A percentile compares a stretch with the other conserved stretches of the same genome.
These are phyloP conservation scores for Cercospora berteroae DNA, from an alignment of 2,329 filamentous ascomycete genomes.

Conservation along the genomic window DNA sequence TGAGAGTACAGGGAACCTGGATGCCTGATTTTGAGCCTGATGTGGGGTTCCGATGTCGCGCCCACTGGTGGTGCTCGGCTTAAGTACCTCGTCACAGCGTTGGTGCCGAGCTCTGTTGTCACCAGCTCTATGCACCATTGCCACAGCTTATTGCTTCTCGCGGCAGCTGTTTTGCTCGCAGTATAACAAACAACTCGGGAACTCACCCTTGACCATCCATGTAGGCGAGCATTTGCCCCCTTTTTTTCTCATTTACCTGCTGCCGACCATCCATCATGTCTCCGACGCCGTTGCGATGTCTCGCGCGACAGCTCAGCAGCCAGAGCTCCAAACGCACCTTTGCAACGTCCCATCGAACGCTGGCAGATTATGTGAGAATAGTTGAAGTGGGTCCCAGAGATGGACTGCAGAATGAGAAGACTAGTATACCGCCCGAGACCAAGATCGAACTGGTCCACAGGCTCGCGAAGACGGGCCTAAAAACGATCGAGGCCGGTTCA, in stretches of 20 bases:
- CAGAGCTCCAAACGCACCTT: slow-evolving; percentile 26
- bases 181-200: not conserved
- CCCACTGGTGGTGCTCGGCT: not conserved
- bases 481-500: slow-evolving; percentile 75
- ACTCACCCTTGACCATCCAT: not conserved
- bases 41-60: not conserved
- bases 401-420: slow-evolving; percentile 83
- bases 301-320: slow-evolving; percentile 11
- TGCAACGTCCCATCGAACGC: slow-evolving; percentile 26
- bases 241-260: not conserved
- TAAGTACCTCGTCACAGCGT: not conserved
- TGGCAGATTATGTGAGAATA: slow-evolving; percentile 54
- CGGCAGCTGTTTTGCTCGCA: not conserved
- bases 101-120: not conserved
- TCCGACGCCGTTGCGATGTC: slow-evolving; percentile 3
- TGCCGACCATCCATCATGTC: slow-evolving; percentile 5
- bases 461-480: slow-evolving; percentile 66
- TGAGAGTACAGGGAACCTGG: not conserved
- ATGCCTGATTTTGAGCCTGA: not conserved
- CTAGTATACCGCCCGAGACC: slow-evolving; percentile 64
- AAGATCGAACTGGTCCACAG: slow-evolving; percentile 75
- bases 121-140: not conserved
- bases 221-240: not conserved
- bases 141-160: not conserved
- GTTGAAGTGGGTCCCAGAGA: slow-evolving; percentile 81